phyloP scores from a whole-genome alignment of 2,329 filamentous ascomycete genomes.

The Zymoseptoria ardabiliae region DNA sequence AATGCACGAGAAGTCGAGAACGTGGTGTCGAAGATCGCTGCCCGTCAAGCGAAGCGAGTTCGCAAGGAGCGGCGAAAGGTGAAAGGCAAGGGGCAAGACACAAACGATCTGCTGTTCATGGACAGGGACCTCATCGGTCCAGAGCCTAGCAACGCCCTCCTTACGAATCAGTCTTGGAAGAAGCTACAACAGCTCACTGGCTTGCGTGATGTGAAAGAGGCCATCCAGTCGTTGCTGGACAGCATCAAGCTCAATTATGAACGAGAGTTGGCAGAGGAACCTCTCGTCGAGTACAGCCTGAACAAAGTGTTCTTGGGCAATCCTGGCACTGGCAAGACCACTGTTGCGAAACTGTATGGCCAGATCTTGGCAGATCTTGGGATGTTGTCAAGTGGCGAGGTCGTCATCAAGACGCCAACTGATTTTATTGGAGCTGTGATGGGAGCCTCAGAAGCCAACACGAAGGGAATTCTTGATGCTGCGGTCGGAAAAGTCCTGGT shows the following conservation, averaged over 20 bases:
- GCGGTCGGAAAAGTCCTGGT: conserved; percentile 67
- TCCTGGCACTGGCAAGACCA: conserved; percentile 73
- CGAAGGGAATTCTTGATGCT: conserved; percentile 61
- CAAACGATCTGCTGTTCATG: conserved; percentile 54
- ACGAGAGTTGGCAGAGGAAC: conserved; percentile 57
- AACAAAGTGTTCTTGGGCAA: conserved; percentile 64
- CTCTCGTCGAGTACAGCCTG: conserved; percentile 52
- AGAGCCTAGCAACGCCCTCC: conserved; percentile 50
- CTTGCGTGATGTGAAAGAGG: conserved; percentile 54
- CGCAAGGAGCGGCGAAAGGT: conserved; percentile 39
- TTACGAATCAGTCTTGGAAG: conserved; percentile 49
- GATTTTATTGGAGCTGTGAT: conserved; percentile 62
- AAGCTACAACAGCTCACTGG: conserved; percentile 54
- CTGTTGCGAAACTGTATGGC: conserved; percentile 66
- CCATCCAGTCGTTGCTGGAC: conserved; percentile 53
- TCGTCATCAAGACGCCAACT: conserved; percentile 63
- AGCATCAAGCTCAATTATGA: conserved; percentile 57
- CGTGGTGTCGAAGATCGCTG: conserved; percentile 44
- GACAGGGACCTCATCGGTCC: conserved; percentile 67
- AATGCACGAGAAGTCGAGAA: conserved; percentile 68
- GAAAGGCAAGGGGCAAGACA: conserved; percentile 8
- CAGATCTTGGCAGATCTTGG: conserved; percentile 61
- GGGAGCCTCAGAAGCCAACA: conserved; percentile 62
- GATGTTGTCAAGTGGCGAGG: conserved; percentile 60
- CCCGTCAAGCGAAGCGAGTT: conserved; percentile 54